These are phyloP conservation scores for Candida maltosa DNA, from an alignment of 805 yeast genomes.

Conservation along the genomic window DNA sequence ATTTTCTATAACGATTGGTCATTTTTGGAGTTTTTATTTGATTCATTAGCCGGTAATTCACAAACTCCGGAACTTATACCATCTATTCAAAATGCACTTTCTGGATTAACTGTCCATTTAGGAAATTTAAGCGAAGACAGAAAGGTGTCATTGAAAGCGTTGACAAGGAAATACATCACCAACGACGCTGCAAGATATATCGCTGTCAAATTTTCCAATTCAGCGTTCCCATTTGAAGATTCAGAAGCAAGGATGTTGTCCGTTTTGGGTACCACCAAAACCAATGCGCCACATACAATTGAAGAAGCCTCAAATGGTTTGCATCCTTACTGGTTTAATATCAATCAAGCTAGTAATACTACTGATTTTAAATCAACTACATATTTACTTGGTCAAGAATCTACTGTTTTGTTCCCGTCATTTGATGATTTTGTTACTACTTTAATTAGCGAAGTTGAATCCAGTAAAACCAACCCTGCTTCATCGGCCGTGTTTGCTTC, in stretches of 20 bases:
- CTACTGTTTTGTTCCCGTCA: slow-evolving; percentile 49
- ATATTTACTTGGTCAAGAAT: slow-evolving; percentile 41
- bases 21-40: slow-evolving; percentile 64
- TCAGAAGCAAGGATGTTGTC: slow-evolving; percentile 65
- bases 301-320: slow-evolving; percentile 81
- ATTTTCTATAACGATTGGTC: slow-evolving; percentile 44
- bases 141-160: slow-evolving; percentile 38
- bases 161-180: slow-evolving; percentile 31
- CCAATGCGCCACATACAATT: slow-evolving; percentile 65
- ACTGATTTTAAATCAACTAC: slow-evolving; percentile 40
- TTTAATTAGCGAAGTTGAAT: slow-evolving; percentile 18
- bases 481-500: slow-evolving; percentile 26
- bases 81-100: slow-evolving; percentile 68
- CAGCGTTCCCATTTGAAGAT: slow-evolving; percentile 65
- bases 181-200: slow-evolving; percentile 55
- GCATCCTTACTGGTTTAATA: slow-evolving; percentile 76
- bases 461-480: slow-evolving; percentile 13
- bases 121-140: slow-evolving; percentile 33
- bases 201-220: slow-evolving; percentile 62
- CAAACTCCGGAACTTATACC: slow-evolving; percentile 56
- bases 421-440: slow-evolving; percentile 39
- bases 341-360: slow-evolving; percentile 44
- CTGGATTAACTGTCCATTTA: slow-evolving; percentile 53
- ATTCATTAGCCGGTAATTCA: slow-evolving; percentile 68
- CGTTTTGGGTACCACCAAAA: slow-evolving; percentile 56